These are phyloP conservation scores for Botrytis squamosa DNA, from an alignment of 2,329 filamentous ascomycete genomes.

Conservation along the genomic window DNA sequence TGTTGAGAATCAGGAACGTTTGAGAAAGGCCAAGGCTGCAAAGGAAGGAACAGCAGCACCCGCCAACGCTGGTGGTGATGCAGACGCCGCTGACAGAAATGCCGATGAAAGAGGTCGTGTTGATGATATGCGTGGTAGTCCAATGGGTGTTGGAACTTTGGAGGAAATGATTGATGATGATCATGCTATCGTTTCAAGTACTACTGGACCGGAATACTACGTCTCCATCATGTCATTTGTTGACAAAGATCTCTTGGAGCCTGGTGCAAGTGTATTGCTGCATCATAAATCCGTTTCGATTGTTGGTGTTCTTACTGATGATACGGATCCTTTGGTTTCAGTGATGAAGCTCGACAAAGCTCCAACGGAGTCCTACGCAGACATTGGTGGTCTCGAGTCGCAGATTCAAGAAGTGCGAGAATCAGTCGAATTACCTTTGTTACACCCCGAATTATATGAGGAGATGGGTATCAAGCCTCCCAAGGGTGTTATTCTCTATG, in stretches of 20 bases:
- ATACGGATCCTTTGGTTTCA: slow-evolving; percentile 90
- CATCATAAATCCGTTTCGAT: slow-evolving; percentile 99
- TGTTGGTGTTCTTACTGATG: slow-evolving; percentile 93
- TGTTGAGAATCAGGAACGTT: slow-evolving; percentile 95
- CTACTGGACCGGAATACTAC: slow-evolving; percentile 97
- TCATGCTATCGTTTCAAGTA: slow-evolving; percentile 96
- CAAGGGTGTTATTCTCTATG: slow-evolving; percentile 98
- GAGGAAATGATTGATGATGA: slow-evolving; percentile 99
- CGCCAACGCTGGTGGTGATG: slow-evolving; percentile 57
- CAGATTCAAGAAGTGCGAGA: slow-evolving; percentile 98
- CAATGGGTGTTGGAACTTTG: slow-evolving; percentile 96
- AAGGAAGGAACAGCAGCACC: slow-evolving; percentile 63
- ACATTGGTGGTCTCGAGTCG: slow-evolving; percentile 91
- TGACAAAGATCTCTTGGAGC: slow-evolving; percentile 96
- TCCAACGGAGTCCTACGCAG: slow-evolving; percentile 95
- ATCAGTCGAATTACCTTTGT: slow-evolving; percentile 89
- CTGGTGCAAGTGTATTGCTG: slow-evolving; percentile 88
- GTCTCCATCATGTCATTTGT: slow-evolving; percentile 99
- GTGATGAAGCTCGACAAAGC: slow-evolving; percentile 99
- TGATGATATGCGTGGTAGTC: slow-evolving; percentile 97
- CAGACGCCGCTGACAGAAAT: slow-evolving; percentile 77
- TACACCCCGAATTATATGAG: slow-evolving; percentile 97
- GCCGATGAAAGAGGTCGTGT: slow-evolving; percentile 93
- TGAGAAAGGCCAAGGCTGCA: slow-evolving; percentile 85
- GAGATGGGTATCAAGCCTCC: slow-evolving; percentile 99